A percentile compares a stretch with the other conserved stretches of the same genome.
These are phyloP conservation scores for Leptodermis oblonga DNA, from an alignment of 257 asterid species.

Conservation along the genomic window DNA sequence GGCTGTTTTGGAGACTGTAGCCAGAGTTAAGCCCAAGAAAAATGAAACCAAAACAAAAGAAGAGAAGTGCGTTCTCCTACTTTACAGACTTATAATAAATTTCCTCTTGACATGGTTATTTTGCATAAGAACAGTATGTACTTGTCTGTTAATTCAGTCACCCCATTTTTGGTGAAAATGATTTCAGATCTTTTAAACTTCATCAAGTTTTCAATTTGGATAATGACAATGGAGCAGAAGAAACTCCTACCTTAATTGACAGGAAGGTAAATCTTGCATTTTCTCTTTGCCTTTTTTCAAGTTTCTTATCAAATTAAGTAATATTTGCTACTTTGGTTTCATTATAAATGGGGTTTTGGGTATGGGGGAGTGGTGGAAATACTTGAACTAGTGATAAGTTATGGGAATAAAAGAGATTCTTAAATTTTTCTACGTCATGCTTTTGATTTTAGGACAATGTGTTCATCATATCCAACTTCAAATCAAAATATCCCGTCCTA, in stretches of 20 bases:
- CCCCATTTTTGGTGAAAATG: constrained; percentile 21
- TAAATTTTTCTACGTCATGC: neutral
- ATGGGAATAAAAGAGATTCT: neutral
- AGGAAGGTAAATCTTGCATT: constrained; percentile 58
- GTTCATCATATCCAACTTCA: constrained; percentile 94
- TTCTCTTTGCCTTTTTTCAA: neutral
- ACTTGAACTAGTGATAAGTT: constrained; percentile 4
- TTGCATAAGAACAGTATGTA: constrained; percentile 4
- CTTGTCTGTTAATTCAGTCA: constrained; percentile 17
- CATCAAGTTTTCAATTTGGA: constrained; percentile 89
- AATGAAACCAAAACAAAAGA: constrained; percentile 84
- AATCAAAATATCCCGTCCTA: constrained; percentile 90
- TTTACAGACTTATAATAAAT: neutral
- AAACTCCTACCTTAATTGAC: constrained; percentile 92
- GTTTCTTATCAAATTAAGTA: neutral
- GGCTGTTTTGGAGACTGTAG: constrained; percentile 99
- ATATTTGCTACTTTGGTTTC: neutral
- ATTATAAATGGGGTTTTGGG: neutral
- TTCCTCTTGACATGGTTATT: constrained; percentile 12
- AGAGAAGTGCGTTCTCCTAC: constrained; percentile 54
- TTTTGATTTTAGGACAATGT: constrained; percentile 67
- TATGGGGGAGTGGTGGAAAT: neutral
- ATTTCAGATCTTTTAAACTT: constrained; percentile 67
- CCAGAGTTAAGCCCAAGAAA: constrained; percentile 93
- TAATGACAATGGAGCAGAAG: constrained; percentile 96